Evolutionary conservation across 2,329 filamentous ascomycete species (phyloP).

Genomic region (Colletotrichum chrysophilum): DNA sequence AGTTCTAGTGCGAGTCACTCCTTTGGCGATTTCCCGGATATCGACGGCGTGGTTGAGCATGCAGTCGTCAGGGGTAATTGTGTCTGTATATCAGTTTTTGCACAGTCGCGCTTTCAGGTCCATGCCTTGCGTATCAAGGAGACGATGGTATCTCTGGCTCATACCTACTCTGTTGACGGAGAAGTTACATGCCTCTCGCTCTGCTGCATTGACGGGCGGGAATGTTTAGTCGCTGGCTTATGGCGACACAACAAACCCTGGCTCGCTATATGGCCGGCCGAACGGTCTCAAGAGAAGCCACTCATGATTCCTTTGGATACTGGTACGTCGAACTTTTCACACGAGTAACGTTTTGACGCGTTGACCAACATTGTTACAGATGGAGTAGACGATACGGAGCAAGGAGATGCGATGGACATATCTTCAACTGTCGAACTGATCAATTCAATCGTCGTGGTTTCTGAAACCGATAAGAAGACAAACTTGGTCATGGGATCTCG

Average conservation of each 20-base stretch:
- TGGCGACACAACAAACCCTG: conserved; percentile 35
- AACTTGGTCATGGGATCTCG: conserved; percentile 53
- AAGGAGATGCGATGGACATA: conserved; percentile 13
- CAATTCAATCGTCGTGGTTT: conserved; percentile 47
- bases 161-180: conserved; percentile 41
- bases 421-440: conserved; percentile 28
- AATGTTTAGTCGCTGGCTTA: conserved; percentile 38
- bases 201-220: conserved; percentile 28
- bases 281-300: not conserved
- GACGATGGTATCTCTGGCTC: conserved; percentile 30
- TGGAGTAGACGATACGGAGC: not conserved
- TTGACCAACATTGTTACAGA: not conserved
- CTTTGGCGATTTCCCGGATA: conserved; percentile 11
- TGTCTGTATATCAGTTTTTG: conserved; percentile 49
- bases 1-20: not conserved
- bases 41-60: conserved; percentile 40
- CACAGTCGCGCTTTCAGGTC: conserved; percentile 39
- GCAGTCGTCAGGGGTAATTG: conserved; percentile 43
- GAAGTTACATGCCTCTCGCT: conserved; percentile 56
- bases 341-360: not conserved
- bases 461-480: conserved; percentile 29
- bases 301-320: conserved; percentile 23
- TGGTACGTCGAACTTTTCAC: conserved; percentile 23
- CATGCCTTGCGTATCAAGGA: conserved; percentile 42
- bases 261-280: conserved; percentile 34